These are phyloP conservation scores for Piper longum DNA, from an alignment of 164 flowering plant species.

Conservation along the genomic window DNA sequence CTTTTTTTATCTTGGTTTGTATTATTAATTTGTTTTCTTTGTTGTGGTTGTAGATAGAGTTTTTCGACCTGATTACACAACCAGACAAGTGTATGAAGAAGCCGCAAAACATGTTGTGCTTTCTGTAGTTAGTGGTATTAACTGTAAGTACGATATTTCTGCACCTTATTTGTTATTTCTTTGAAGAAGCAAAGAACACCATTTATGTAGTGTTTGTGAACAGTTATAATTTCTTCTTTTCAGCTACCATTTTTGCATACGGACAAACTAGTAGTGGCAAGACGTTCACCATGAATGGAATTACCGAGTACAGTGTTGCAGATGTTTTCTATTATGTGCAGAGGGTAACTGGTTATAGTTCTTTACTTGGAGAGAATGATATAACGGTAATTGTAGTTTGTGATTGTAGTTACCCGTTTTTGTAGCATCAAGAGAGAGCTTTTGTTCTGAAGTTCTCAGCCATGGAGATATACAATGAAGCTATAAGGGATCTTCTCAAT, in stretches of 20 bases:
- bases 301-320: constrained; percentile 53
- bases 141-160: constrained; percentile 37
- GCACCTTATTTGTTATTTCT: not conserved
- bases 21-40: not conserved
- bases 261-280: constrained; percentile 99
- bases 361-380: too few species aligned
- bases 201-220: too few species aligned
- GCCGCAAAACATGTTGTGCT: constrained; percentile 71
- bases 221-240: not conserved
- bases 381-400: not conserved
- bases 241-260: constrained; percentile 91
- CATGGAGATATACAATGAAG: constrained; percentile 93
- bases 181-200: not conserved
- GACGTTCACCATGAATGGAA: constrained; percentile 88
- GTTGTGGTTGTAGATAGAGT: constrained; percentile 48
- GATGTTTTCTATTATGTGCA: constrained; percentile 63
- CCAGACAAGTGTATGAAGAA: constrained; percentile 67
- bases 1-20: not conserved
- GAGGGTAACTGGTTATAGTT: constrained; percentile 24
- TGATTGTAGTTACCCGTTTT: not conserved
- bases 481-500: constrained; percentile 72
- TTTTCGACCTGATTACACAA: constrained; percentile 39
- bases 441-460: constrained; percentile 81
- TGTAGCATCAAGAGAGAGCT: constrained; percentile 62
- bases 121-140: constrained; percentile 71